Conservation (phyloP, 2,329 filamentous ascomycete genomes). For the Trichophyton simii region DNA sequence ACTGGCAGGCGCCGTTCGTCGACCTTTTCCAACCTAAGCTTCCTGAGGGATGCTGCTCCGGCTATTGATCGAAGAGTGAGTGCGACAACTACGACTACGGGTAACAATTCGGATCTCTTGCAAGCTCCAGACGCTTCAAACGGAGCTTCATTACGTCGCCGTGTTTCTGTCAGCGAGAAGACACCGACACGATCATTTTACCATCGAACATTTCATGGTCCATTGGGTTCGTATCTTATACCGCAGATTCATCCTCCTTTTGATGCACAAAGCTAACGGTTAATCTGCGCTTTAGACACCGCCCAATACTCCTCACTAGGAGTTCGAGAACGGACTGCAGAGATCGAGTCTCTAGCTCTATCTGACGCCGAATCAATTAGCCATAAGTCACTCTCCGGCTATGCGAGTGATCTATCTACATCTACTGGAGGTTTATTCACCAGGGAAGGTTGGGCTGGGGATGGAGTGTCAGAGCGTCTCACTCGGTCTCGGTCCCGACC, state of each 20-base stretch:
- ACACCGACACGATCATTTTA: constrained; percentile 35
- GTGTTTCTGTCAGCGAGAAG: constrained; percentile 21
- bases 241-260: neutral
- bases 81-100: neutral
- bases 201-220: constrained; percentile 33
- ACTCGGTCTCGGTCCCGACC: constrained; percentile 20
- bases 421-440: constrained; percentile 17
- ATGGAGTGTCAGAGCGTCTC: neutral
- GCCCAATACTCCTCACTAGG: constrained; percentile 60
- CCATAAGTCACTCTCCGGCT: constrained; percentile 19
- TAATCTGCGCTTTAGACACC: constrained; percentile 48
- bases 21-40: neutral
- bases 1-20: neutral
- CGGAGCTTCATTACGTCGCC: constrained; percentile 1
- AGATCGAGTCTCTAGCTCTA: constrained; percentile 71
- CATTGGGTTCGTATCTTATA: constrained; percentile 22
- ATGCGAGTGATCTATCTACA: constrained; percentile 21
- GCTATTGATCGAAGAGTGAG: neutral
- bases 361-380: constrained; percentile 37
- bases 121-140: neutral
- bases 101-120: neutral
- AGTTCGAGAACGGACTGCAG: constrained; percentile 75
- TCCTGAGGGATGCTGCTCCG: neutral
- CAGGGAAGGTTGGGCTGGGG: neutral
- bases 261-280: neutral